Evolutionary conservation across 306 rosid species (phyloP).

Genomic region (Sphenostylis stenocarpa): DNA sequence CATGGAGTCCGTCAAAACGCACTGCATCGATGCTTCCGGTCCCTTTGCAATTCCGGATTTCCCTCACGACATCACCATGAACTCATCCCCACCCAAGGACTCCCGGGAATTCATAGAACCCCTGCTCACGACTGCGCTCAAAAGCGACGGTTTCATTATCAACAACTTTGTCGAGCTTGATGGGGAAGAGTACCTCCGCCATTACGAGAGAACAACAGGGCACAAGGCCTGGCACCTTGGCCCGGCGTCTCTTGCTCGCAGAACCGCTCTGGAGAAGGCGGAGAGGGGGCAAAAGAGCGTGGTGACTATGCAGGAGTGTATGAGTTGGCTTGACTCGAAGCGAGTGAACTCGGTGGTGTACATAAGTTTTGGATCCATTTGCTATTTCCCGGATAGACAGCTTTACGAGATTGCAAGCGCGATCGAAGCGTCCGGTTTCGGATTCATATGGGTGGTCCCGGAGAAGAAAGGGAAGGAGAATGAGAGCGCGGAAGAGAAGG

Average conservation of each 20-base stretch:
- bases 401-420: slow-evolving; percentile 37
- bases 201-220: slow-evolving; percentile 22
- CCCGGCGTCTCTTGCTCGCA: slow-evolving; percentile 26
- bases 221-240: slow-evolving; percentile 46
- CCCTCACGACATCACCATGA: slow-evolving; percentile 23
- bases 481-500: slow-evolving; percentile 18
- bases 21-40: neutral
- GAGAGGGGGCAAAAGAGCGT: slow-evolving; percentile 30
- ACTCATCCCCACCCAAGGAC: neutral
- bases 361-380: slow-evolving; percentile 28
- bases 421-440: neutral
- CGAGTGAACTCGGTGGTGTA: slow-evolving; percentile 27
- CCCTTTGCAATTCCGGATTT: neutral
- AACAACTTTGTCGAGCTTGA: slow-evolving; percentile 41
- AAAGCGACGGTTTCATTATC: slow-evolving; percentile 32
- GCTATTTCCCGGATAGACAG: slow-evolving; percentile 32
- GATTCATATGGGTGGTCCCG: slow-evolving; percentile 36
- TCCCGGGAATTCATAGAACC: neutral
- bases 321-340: slow-evolving; percentile 39
- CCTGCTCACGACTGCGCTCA: neutral
- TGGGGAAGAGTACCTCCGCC: slow-evolving; percentile 27
- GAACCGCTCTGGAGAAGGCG: slow-evolving; percentile 3
- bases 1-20: slow-evolving; percentile 12
- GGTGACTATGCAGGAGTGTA: slow-evolving; percentile 22
- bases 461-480: slow-evolving; percentile 29